Evolutionary conservation across 495 filamentous ascomycete species (phyloP), one percentile per base, ranked within the genome.

Genomic region (Penicillium dipodomyicola): DNA sequence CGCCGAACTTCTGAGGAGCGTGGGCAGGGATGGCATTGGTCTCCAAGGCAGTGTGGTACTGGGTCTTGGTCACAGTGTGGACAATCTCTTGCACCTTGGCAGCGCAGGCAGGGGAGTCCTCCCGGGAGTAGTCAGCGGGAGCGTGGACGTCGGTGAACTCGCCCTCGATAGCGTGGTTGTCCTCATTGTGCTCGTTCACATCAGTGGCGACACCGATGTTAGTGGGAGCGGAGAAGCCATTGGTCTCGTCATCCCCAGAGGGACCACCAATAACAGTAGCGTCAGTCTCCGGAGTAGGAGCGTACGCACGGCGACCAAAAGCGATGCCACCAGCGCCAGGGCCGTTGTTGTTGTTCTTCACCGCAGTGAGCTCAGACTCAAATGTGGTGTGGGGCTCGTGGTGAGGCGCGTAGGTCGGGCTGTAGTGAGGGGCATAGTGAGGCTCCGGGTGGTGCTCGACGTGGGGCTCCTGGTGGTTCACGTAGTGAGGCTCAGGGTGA

Each of bases 61-160:
- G 54, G 32, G 74, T 65, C 62, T 68, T 62, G 42, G 71, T 67
- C 52, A 71, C 65, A 4, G 71, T 70, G 32, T 37, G 67, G 17
- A 69, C 63, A 30, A 72, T 59, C 54, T 74, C 60, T 10, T 69
- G 61, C 2, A 58, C 53, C 48, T 65, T 7, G 30, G 68, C 49
- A 5, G 49, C 32, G 46, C 60, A 61, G 35, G 62, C 17, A 4
- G 60, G 47, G 14, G 54, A 45, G 1, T 61, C 46, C 22, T 61
- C 56, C 2, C 43, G 47, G 2, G 57, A 23, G 20, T 19, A 25
- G 6, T 30, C 19, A 7, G 15, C 17, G 2, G 61, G 43, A 35
- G 23, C 49, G 54, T 60, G 58, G 6, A 64, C 59, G 23, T 59
- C 10, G 8, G 66, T 67, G 32, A 19, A 47, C 8, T 68, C 64